A percentile compares a stretch with the other conserved stretches of the same genome.
Conservation (phyloP, 441 rosid species). For the Eutrema salsugineum region DNA sequence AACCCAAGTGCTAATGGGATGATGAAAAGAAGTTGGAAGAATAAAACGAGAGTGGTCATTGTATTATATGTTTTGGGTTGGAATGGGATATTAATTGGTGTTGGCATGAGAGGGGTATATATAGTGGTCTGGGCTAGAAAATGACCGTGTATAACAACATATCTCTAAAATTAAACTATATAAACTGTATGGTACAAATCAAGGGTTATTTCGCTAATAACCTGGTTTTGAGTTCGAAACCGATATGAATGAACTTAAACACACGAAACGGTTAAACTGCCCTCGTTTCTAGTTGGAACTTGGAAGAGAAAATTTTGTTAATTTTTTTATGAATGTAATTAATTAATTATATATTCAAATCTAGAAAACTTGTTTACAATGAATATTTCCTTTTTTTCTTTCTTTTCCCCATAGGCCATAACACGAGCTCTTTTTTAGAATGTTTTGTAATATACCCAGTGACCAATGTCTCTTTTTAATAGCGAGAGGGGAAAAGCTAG, state of each 20-base stretch:
- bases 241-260: neutral
- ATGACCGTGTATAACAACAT: neutral
- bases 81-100: conserved; percentile 16
- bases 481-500: too few species aligned
- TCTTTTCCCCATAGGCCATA: too few species aligned
- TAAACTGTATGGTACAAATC: neutral
- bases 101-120: conserved; percentile 24
- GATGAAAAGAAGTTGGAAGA: conserved; percentile 31
- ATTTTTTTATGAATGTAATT: too few species aligned
- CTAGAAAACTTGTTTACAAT: too few species aligned
- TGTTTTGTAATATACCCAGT: too few species aligned
- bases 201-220: neutral
- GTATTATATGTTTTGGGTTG: conserved; percentile 15
- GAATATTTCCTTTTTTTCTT: too few species aligned
- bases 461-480: too few species aligned
- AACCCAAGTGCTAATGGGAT: conserved; percentile 35
- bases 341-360: too few species aligned
- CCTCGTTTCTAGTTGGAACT: neutral
- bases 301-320: neutral
- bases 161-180: conserved; percentile 1
- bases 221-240: neutral
- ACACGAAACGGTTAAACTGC: neutral
- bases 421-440: too few species aligned
- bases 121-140: conserved; percentile 21
- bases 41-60: conserved; percentile 23